These are phyloP conservation scores for Mikania micrantha DNA, from an alignment of 129 eudicot genomes.

Conservation along the genomic window DNA sequence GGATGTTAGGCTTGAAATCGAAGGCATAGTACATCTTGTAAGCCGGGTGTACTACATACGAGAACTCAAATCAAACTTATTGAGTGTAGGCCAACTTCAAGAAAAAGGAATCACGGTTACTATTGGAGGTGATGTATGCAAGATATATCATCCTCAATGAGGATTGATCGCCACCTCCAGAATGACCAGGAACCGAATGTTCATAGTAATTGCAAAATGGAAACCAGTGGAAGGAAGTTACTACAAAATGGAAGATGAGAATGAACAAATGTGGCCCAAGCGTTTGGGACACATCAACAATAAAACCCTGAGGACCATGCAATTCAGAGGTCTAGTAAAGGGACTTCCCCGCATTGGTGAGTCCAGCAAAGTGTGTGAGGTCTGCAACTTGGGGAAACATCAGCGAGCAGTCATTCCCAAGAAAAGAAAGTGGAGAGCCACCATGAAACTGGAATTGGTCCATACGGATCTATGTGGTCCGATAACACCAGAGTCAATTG, in stretches of 20 bases:
- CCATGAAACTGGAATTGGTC: background rate
- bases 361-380: background rate
- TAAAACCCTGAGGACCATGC: background rate
- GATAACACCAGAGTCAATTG: background rate
- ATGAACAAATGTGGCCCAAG: background rate
- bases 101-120: background rate
- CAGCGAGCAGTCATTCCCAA: background rate
- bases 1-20: background rate
- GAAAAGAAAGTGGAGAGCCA: background rate
- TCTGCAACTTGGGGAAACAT: background rate
- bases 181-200: background rate
- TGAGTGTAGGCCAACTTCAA: background rate
- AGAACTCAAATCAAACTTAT: background rate
- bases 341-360: background rate
- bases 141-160: background rate
- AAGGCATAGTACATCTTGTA: background rate
- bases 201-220: background rate
- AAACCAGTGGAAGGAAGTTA: background rate
- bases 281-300: background rate
- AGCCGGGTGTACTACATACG: background rate
- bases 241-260: background rate
- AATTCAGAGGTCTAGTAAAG: background rate
- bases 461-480: background rate
- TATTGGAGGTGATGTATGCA: background rate
- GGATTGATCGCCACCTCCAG: background rate